Conservation (phyloP, 1,139 yeast species). For the Suzukiozyma palmioleophila region DNA sequence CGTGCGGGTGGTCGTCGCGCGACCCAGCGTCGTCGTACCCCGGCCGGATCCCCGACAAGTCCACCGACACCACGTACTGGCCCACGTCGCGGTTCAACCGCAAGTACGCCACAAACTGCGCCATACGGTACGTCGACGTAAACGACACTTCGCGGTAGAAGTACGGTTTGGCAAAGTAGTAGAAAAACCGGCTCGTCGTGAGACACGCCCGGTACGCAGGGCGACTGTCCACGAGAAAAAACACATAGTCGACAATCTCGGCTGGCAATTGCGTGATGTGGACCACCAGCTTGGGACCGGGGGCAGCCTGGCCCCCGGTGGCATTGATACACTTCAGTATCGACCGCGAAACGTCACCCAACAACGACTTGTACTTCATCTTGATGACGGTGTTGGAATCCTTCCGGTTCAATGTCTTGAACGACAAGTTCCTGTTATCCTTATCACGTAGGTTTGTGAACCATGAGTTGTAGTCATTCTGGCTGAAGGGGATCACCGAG, state of each 20-base stretch:
- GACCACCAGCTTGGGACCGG: conserved; percentile 10
- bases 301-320: conserved; percentile 3
- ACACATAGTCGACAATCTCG: conserved; percentile 33
- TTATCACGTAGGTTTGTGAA: background rate
- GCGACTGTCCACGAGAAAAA: conserved; percentile 26
- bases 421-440: conserved; percentile 2
- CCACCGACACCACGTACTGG: conserved; percentile 47
- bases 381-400: conserved; percentile 16
- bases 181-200: conserved; percentile 47
- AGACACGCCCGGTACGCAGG: conserved; percentile 33
- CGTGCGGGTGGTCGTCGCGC: conserved; percentile 8
- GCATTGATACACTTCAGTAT: conserved; percentile 18
- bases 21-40: conserved; percentile 40
- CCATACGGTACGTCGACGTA: conserved; percentile 68
- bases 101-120: conserved; percentile 68
- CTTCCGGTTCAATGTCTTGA: conserved; percentile 1
- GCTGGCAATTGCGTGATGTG: conserved; percentile 26
- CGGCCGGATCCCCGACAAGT: conserved; percentile 50
- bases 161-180: conserved; percentile 48
- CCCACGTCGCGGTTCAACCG: conserved; percentile 56
- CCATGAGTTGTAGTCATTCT: conserved; percentile 21
- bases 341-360: conserved; percentile 36
- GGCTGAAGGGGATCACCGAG: conserved; percentile 34
- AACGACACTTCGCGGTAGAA: conserved; percentile 54
- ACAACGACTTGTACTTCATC: conserved; percentile 41